Base-by-base conservation (phyloP, 1,139 yeast species). In the Sugiyamaella pinicola region DNA sequence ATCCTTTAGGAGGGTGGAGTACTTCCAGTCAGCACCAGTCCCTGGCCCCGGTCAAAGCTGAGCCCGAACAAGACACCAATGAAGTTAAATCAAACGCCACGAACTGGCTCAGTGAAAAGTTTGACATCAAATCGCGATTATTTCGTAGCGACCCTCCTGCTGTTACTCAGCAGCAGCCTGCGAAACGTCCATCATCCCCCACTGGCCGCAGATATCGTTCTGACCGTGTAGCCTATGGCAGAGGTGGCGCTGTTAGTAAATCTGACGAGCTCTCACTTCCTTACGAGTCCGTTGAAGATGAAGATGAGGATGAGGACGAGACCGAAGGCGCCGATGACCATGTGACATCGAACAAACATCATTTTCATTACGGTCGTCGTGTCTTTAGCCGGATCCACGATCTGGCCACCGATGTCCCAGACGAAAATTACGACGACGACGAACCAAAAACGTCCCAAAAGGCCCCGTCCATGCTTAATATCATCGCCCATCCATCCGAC, bases 171-270 rank as follows among this genome's bases (percentile, higher is more conserved):
- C 31, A 7, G 10, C 31, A 10, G 10, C 31, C 4, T n/a, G n/a
- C n/a, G n/a, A n/a, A n/a, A 26, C 31, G 12, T 3, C 31, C 31
- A 26, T n/a, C 31, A n/a, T n/a, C 31, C 17, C 7, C 22, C 2
- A 18, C 6, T 37, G 8, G 13, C 19, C 24, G 24, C 13, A 37
- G 9, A 37, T 9, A 17, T 18, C 24, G n/a, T 3, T 9, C 15
- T 17, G 17, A 18, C 10, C 7, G 6, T 19, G 13, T 19, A 2
- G 15, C 42, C 13, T 22, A 38, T 22, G 42, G 42, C 15, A 21
- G n/a, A 22, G 42, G 42, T 6, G 47, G 47, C 8, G 26, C 47
- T 8, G 6, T 34, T 13, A 35, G 47, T 35, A 31, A 43, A 33
- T 29, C 38, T 26, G 47, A 43, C n/a, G 47, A 43, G 19, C 38